Base-by-base conservation (phyloP, 768 basidiomycete genomes). In the Macrolepiota dolichaula region DNA sequence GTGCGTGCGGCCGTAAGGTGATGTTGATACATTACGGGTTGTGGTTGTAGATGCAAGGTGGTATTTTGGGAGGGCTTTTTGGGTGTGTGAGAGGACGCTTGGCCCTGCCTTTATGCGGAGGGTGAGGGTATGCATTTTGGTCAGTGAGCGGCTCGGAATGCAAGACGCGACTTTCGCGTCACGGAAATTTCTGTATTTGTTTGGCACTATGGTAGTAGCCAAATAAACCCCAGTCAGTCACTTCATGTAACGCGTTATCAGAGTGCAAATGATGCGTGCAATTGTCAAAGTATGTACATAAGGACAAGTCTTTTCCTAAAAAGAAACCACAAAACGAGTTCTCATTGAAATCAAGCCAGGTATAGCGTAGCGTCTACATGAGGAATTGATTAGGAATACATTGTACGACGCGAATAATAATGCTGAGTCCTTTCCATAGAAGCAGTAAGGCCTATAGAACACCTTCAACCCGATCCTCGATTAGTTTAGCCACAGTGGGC, bases 1-100 rank as follows among this genome's bases (percentile, higher is more conserved):
- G 76, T 94, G 94, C 9, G 94, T 84, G 11, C 90, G 84, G 56
- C 92, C 92, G 68, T 94, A 94, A 0, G 91, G 91, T 0, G 91
- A 92, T 46, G 79, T 84, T 1, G 91, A 92, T 52, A 87, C 77
- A 11, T 63, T 62, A 11, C 73, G 70, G 27, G 59, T 63, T 52
- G 55, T 1, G 35, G 49, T 0, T 4, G 24, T 49, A 25, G 19
- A 10, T 10, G n/a, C 49, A n/a, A 2, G 37, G 29, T 40, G 25
- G 55, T 15, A 11, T 51, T 49, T 25, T 51, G 32, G 55, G 25
- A 27, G 13, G 53, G 22, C 37, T 4, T 25, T 46, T 35, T 19
- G 47, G 49, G 12, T 46, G 7, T 32, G 42, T 46, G 55, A 35
- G 44, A 57, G 25, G 46, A 57, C 25, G 42, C 44, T 37, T 32